Percentiles rank a stretch among this genome's conserved stretches.
phyloP scores from a whole-genome alignment of 1,284 basidiomycete genomes.

The Ceratobasidium sp. region DNA sequence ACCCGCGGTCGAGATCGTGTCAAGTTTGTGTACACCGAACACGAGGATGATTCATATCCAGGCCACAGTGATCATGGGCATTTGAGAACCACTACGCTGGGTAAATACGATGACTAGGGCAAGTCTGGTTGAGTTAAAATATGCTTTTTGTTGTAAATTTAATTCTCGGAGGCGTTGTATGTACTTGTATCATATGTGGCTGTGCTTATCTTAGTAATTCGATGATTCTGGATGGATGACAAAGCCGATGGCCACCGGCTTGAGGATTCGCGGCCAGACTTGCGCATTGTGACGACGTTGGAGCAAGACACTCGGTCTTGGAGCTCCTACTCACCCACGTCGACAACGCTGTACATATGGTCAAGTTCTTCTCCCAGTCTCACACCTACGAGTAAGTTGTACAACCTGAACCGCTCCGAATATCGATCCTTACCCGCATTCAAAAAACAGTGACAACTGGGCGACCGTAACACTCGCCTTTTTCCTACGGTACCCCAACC shows the following conservation, averaged over 20 bases:
- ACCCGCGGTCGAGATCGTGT: background rate
- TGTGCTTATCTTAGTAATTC: background rate
- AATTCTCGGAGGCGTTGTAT: background rate
- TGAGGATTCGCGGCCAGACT: conserved; percentile 8
- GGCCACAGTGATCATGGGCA: background rate
- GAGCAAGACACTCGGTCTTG: background rate
- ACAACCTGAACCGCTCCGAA: background rate
- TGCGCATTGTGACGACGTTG: conserved; percentile 6
- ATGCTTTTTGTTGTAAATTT: background rate
- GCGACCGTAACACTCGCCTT: conserved; percentile 90
- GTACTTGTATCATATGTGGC: background rate
- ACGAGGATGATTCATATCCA: conserved; percentile 5
- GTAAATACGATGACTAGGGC: conserved; percentile 10
- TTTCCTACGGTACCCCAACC: conserved; percentile 96
- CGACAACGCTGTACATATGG: conserved; percentile 30
- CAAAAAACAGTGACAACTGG: conserved; percentile 81
- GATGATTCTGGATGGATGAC: conserved; percentile 23
- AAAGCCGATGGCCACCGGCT: conserved; percentile 36
- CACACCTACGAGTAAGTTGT: conserved; percentile 42
- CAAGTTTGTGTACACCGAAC: conserved; percentile 14
- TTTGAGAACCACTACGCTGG: conserved; percentile 25
- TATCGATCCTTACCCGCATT: conserved; percentile 1
- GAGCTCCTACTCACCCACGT: background rate
- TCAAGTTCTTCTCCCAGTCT: conserved; percentile 43
- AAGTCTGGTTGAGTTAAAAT: background rate